phyloP scores from a whole-genome alignment of 1,139 yeast species.

The Pichia sp. region DNA sequence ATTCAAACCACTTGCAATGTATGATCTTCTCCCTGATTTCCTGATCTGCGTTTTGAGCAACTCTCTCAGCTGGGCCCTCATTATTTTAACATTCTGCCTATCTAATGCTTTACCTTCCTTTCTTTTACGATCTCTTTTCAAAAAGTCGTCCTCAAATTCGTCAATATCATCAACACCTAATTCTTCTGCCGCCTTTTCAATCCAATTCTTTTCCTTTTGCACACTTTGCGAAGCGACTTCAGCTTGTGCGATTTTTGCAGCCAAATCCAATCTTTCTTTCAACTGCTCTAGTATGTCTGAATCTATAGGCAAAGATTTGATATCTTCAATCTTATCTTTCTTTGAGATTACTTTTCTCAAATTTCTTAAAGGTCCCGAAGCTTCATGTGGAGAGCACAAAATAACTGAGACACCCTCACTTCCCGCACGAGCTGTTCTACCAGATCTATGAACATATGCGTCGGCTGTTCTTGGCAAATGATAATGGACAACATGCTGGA shows the following conservation, averaged over 20 bases:
- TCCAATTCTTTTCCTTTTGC: constrained; percentile 74
- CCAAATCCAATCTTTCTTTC: constrained; percentile 61
- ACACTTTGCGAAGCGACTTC: constrained; percentile 36
- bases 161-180: constrained; percentile 72
- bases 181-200: constrained; percentile 88
- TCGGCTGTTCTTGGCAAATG: constrained; percentile 95
- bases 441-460: constrained; percentile 91
- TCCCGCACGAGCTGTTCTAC: constrained; percentile 97
- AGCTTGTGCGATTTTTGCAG: constrained; percentile 72
- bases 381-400: constrained; percentile 91
- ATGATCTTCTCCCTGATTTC: constrained; percentile 65
- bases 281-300: constrained; percentile 67
- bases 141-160: constrained; percentile 65
- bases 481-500: constrained; percentile 92
- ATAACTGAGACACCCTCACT: constrained; percentile 90
- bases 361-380: constrained; percentile 79
- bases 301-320: constrained; percentile 74
- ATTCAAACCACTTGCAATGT: constrained; percentile 77
- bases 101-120: constrained; percentile 52
- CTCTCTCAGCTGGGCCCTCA: constrained; percentile 54
- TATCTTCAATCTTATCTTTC: constrained; percentile 43
- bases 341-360: constrained; percentile 55
- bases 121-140: constrained; percentile 60
- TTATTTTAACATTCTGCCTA: constrained; percentile 44
- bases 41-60: constrained; percentile 58